Evolutionary conservation across 352 stramenopile species (phyloP).

Genomic region (Pythium scleroteichum): DNA sequence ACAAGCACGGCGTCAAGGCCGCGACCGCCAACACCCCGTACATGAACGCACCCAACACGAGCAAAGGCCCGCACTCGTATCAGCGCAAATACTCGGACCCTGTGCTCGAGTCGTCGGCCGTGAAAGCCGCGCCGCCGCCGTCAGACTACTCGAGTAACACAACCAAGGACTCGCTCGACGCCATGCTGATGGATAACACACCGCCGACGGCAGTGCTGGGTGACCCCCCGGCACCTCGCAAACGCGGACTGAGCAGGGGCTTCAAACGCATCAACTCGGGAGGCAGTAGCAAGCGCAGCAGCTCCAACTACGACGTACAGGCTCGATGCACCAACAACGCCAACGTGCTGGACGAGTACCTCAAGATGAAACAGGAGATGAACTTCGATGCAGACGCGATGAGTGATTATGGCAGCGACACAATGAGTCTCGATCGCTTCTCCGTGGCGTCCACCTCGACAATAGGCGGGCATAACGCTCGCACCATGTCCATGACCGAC

Average conservation of each 20-base stretch:
- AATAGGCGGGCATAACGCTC: slow-evolving; percentile 24
- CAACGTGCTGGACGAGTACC: slow-evolving; percentile 74
- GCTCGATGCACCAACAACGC: slow-evolving; percentile 49
- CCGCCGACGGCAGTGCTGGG: slow-evolving; percentile 48
- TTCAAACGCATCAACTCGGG: slow-evolving; percentile 50
- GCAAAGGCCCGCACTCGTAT: slow-evolving; percentile 34
- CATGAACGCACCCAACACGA: slow-evolving; percentile 55
- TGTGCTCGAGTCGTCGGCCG: slow-evolving; percentile 31
- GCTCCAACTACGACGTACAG: slow-evolving; percentile 38
- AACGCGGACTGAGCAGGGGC: slow-evolving; percentile 33
- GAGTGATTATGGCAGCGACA: slow-evolving; percentile 62
- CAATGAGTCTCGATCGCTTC: slow-evolving; percentile 48
- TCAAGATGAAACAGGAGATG: slow-evolving; percentile 82
- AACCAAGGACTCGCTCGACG: slow-evolving; percentile 43
- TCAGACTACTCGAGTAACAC: slow-evolving; percentile 34
- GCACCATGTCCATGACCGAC: slow-evolving; percentile 61
- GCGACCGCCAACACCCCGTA: slow-evolving; percentile 36
- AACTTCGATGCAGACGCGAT: slow-evolving; percentile 52
- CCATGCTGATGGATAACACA: slow-evolving; percentile 53
- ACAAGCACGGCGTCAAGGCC: slow-evolving; percentile 38
- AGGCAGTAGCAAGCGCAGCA: slow-evolving; percentile 18
- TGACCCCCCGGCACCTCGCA: slow-evolving; percentile 23
- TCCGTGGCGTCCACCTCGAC: slow-evolving; percentile 51
- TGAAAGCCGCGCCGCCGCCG: slow-evolving; percentile 17
- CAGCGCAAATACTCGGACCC: slow-evolving; percentile 43